Percentiles rank a stretch among this genome's conserved stretches.
phyloP scores from a whole-genome alignment of 345 rosid genomes.

The Syzygium grande region DNA sequence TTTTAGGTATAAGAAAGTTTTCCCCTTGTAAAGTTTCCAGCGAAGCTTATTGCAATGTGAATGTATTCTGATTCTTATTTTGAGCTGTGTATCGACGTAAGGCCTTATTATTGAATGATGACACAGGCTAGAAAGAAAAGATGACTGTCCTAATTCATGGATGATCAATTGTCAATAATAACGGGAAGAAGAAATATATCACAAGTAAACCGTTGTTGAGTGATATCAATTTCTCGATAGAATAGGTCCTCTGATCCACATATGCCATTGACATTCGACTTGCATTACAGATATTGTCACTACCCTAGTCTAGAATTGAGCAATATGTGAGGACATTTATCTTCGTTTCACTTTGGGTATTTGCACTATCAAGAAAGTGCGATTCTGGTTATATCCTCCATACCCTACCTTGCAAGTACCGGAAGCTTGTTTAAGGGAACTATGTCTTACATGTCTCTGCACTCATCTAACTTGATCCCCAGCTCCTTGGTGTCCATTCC shows the following conservation, averaged over 20 bases:
- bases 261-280: neutral
- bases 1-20: constrained; percentile 77
- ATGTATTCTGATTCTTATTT: neutral
- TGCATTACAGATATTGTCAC: neutral
- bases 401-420: neutral
- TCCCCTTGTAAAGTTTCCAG: constrained; percentile 35
- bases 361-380: neutral
- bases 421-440: neutral
- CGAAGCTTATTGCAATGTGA: neutral
- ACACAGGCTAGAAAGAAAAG: neutral
- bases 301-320: neutral
- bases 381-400: neutral
- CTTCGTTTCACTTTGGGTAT: neutral
- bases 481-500: constrained; percentile 1
- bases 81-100: neutral
- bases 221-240: neutral
- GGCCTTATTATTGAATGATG: neutral
- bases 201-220: neutral
- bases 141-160: neutral
- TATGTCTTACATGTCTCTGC: neutral
- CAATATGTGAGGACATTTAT: neutral
- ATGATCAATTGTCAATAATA: neutral
- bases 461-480: neutral
- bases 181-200: neutral
- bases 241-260: neutral